Evolutionary conservation across 2,329 filamentous ascomycete genomes (phyloP).

Genomic region (Ascochyta pisi): DNA sequence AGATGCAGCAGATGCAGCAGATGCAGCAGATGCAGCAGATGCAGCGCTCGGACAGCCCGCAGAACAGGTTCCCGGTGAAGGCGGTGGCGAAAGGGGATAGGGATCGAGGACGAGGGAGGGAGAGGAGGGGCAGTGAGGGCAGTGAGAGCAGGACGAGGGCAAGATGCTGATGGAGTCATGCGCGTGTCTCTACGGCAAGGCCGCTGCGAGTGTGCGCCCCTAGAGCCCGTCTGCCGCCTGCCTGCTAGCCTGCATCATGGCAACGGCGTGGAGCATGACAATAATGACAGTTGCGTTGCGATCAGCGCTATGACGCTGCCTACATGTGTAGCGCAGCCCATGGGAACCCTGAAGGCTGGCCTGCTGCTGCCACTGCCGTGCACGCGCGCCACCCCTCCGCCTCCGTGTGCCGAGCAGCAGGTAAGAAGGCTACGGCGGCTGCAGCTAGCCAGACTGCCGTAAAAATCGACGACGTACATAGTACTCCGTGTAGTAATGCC

Average conservation of each 20-base stretch:
- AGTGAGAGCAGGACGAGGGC: no score
- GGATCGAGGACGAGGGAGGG: not conserved
- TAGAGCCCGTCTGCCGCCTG: not conserved
- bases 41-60: not conserved
- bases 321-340: no score
- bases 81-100: not conserved
- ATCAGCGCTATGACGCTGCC: conserved; percentile 1
- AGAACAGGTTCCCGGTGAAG: conserved; percentile 10
- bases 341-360: not conserved
- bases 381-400: conserved; percentile 7
- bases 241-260: not conserved
- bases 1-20: no score
- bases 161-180: no score
- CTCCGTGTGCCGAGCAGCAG: not conserved
- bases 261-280: conserved; percentile 1
- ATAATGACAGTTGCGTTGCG: not conserved
- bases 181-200: not conserved
- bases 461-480: no score
- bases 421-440: not conserved
- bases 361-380: not conserved
- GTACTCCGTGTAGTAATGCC: no score
- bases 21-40: not conserved
- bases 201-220: not conserved
- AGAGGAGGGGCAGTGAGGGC: no score
- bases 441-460: not conserved